phyloP scores from a whole-genome alignment of 2,329 filamentous ascomycete genomes.

The Pseudophaeomoniella oleicola region DNA sequence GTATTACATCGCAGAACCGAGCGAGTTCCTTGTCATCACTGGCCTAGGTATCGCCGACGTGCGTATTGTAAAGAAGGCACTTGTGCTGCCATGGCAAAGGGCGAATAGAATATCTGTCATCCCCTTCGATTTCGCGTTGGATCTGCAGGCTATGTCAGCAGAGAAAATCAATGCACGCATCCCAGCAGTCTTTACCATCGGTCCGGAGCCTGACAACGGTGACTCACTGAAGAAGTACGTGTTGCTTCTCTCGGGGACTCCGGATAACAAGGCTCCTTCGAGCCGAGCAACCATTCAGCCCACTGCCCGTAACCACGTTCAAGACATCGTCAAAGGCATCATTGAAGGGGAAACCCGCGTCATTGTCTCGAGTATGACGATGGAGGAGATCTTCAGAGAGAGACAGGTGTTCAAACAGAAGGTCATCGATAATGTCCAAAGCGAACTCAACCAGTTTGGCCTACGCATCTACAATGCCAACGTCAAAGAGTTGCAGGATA shows the following conservation, averaged over 20 bases:
- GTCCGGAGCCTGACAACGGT: conserved; percentile 52
- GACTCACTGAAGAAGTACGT: conserved; percentile 69
- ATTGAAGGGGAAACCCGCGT: conserved; percentile 79
- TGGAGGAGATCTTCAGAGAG: conserved; percentile 78
- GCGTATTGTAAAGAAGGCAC: conserved; percentile 63
- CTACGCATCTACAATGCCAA: conserved; percentile 58
- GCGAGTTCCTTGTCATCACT: conserved; percentile 78
- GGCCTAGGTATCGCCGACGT: conserved; percentile 62
- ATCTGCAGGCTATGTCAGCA: conserved; percentile 73
- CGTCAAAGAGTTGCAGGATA: conserved; percentile 77
- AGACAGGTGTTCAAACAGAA: conserved; percentile 63
- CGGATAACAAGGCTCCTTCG: conserved; percentile 28
- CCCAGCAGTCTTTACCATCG: conserved; percentile 75
- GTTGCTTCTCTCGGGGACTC: conserved; percentile 56
- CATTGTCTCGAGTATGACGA: conserved; percentile 77
- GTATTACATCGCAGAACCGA: conserved; percentile 57
- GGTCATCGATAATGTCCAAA: conserved; percentile 50
- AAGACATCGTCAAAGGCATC: conserved; percentile 77
- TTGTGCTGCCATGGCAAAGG: conserved; percentile 57
- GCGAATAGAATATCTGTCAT: conserved; percentile 24
- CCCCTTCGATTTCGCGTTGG: conserved; percentile 64
- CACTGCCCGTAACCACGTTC: conserved; percentile 49
- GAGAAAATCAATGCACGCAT: conserved; percentile 75
- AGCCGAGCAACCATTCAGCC: conserved; percentile 21
- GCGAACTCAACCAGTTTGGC: conserved; percentile 68